These are phyloP conservation scores for Collybiopsis luxurians DNA, from an alignment of 768 basidiomycete genomes.

Conservation along the genomic window DNA sequence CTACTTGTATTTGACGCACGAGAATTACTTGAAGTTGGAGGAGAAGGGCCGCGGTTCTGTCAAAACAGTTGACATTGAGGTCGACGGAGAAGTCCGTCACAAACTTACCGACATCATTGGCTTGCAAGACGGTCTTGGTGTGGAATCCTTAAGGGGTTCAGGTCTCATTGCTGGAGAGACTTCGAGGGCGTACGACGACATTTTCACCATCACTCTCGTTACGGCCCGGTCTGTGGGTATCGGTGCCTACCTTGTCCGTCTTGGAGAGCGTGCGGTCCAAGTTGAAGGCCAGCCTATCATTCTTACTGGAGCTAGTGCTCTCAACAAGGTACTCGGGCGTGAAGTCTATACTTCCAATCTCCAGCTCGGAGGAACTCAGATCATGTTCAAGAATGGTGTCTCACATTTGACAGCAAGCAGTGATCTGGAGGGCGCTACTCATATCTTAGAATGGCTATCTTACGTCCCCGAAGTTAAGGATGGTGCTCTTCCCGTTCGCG, in stretches of 20 bases:
- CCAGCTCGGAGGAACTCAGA: constrained; percentile 99
- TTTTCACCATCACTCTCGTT: constrained; percentile 99
- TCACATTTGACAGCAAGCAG: constrained; percentile 94
- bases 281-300: constrained; percentile 99
- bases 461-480: constrained; percentile 87
- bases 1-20: constrained; percentile 94
- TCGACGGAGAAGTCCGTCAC: constrained; percentile 82
- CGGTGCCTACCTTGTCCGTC: constrained; percentile 96
- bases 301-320: constrained; percentile 91
- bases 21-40: constrained; percentile 85
- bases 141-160: constrained; percentile 93
- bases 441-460: constrained; percentile 93
- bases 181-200: constrained; percentile 97
- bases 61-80: constrained; percentile 80
- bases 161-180: constrained; percentile 99
- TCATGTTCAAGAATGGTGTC: constrained; percentile 99
- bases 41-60: constrained; percentile 80
- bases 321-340: constrained; percentile 98
- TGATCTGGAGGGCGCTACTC: constrained; percentile 92
- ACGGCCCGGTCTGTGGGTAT: constrained; percentile 99
- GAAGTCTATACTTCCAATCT: constrained; percentile 99
- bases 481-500: constrained; percentile 75
- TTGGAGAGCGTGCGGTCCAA: constrained; percentile 96
- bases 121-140: constrained; percentile 95
- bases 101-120: constrained; percentile 97